Evolutionary conservation across 2,329 filamentous ascomycete species (phyloP).

Genomic region (Venturia oleaginea): DNA sequence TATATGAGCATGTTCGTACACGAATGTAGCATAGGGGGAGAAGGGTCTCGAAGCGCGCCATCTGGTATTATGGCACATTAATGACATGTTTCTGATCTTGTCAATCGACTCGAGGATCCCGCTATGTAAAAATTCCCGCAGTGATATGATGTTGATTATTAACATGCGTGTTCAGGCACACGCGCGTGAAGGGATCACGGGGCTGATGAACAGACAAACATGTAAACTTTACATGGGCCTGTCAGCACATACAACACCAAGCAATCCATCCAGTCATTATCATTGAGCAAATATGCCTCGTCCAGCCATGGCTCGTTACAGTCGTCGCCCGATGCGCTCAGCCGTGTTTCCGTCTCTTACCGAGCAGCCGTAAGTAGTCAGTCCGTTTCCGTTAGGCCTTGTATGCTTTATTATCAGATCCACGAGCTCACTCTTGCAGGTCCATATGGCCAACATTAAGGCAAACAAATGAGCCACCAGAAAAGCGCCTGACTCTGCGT

Average conservation of each 20-base stretch:
- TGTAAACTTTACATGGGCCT: neutral
- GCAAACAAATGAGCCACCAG: neutral
- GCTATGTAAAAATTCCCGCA: neutral
- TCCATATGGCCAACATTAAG: neutral
- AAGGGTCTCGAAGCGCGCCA: neutral
- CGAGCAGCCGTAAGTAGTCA: neutral
- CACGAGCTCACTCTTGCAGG: neutral
- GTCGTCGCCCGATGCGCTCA: neutral
- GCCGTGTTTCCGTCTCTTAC: neutral
- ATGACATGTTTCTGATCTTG: no score
- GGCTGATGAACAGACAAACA: neutral
- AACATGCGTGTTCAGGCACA: neutral
- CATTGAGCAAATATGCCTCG: neutral
- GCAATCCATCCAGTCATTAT: neutral
- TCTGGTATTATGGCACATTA: no score
- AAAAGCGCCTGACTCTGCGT: neutral
- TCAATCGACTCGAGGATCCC: neutral
- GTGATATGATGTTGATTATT: neutral
- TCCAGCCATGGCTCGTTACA: neutral
- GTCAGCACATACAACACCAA: neutral
- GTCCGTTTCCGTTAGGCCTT: no score
- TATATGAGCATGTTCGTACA: neutral
- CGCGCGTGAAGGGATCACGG: neutral
- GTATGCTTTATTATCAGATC: neutral
- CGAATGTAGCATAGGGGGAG: neutral